These are phyloP conservation scores for Pyricularia sp. DNA, from an alignment of 2,329 filamentous ascomycete genomes.

Conservation along the genomic window DNA sequence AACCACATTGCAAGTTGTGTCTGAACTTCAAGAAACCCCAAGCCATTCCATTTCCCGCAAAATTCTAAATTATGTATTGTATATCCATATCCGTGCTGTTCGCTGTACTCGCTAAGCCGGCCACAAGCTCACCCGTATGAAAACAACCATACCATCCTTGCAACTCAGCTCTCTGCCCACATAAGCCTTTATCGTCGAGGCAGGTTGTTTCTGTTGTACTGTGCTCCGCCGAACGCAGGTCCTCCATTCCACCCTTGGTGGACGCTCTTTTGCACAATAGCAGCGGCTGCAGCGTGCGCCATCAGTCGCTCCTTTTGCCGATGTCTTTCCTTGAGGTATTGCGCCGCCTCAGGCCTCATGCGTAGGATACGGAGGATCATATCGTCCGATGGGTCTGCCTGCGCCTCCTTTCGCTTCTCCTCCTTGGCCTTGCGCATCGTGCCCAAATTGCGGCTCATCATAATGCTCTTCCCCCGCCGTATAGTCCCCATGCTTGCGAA, in stretches of 20 bases:
- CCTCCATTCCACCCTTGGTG: constrained; percentile 36
- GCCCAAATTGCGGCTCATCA: constrained; percentile 86
- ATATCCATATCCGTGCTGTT: neutral
- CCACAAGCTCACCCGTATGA: neutral
- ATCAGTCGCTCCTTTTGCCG: constrained; percentile 89
- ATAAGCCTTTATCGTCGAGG: constrained; percentile 28
- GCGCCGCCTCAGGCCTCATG: constrained; percentile 82
- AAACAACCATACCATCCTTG: neutral
- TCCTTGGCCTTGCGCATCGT: constrained; percentile 95
- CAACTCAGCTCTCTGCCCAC: neutral
- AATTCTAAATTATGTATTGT: neutral
- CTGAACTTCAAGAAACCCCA: neutral
- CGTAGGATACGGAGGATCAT: constrained; percentile 92
- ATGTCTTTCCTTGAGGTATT: constrained; percentile 80
- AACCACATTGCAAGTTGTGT: neutral
- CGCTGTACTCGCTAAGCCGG: neutral
- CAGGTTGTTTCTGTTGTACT: constrained; percentile 30
- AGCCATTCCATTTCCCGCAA: neutral
- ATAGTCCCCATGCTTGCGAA: constrained; percentile 59
- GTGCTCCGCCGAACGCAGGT: constrained; percentile 23
- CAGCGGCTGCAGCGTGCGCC: constrained; percentile 77
- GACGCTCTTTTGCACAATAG: constrained; percentile 89
- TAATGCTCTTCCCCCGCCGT: constrained; percentile 62
- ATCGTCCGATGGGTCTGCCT: constrained; percentile 93
- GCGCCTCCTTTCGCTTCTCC: constrained; percentile 87